A percentile compares a stretch with the other conserved stretches of the same genome.
Evolutionary conservation across 495 filamentous ascomycete species (phyloP).

Genomic region (Penicillium samsonianum): DNA sequence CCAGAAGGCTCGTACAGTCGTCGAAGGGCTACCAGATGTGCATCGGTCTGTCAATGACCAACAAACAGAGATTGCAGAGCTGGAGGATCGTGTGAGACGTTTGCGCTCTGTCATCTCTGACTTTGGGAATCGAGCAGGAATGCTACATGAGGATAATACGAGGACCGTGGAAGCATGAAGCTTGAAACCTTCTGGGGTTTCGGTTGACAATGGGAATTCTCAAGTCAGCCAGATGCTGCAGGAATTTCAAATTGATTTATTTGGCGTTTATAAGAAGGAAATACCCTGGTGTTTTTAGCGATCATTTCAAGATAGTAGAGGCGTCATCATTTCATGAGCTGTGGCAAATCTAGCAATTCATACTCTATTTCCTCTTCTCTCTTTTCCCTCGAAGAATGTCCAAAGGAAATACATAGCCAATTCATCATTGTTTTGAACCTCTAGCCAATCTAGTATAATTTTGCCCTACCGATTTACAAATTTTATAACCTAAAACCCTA

Average conservation of each 20-base stretch:
- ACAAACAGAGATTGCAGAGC: constrained; percentile 71
- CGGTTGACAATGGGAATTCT: background rate
- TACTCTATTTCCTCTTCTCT: background rate
- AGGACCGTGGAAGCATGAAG: constrained; percentile 10
- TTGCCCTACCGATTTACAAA: background rate
- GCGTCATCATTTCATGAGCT: background rate
- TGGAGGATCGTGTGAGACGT: constrained; percentile 65
- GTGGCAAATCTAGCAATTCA: background rate
- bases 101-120: constrained; percentile 57
- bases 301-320: constrained; percentile 1
- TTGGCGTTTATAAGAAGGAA: constrained; percentile 24
- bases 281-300: constrained; percentile 28
- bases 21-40: constrained; percentile 73
- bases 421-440: background rate
- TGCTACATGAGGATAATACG: background rate
- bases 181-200: background rate
- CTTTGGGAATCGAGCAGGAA: constrained; percentile 41
- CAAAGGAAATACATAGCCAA: background rate
- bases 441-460: background rate
- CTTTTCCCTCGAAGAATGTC: background rate
- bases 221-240: background rate
- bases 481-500: constrained; percentile 18
- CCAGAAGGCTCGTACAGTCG: constrained; percentile 68
- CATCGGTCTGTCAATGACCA: constrained; percentile 73
- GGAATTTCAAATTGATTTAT: constrained; percentile 4